Conservation (phyloP, 106 monocot genomes). For the Narthecium ossifragum region DNA sequence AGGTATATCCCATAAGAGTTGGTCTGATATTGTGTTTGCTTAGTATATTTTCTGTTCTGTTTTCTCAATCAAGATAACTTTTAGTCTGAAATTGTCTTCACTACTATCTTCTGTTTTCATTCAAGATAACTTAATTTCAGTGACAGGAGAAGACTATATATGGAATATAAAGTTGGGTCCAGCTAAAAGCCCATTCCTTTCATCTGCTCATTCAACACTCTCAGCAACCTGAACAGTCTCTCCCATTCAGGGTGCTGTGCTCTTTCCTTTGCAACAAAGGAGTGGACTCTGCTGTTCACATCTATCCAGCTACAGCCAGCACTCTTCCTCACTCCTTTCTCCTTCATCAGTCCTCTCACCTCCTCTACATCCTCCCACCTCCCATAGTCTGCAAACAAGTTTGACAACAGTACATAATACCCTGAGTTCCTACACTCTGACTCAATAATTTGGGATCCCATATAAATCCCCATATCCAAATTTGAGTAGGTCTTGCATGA, state of each 20-base stretch:
- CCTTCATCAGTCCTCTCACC: conserved; percentile 47
- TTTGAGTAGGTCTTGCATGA: conserved; percentile 42
- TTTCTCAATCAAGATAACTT: too few species aligned
- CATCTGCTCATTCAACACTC: conserved; percentile 31
- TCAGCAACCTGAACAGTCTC: conserved; percentile 15
- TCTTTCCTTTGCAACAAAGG: conserved; percentile 42
- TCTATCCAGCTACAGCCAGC: conserved; percentile 47
- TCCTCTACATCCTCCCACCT: conserved; percentile 56
- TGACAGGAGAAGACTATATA: too few species aligned
- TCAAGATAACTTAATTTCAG: too few species aligned
- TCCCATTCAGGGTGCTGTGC: conserved; percentile 31
- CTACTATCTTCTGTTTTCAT: too few species aligned
- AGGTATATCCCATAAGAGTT: too few species aligned
- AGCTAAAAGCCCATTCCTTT: conserved; percentile 11
- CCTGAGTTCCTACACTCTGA: conserved; percentile 31
- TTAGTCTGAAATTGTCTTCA: too few species aligned
- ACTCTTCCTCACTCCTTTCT: conserved; percentile 46
- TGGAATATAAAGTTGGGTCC: too few species aligned
- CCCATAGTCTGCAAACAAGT: conserved; percentile 41
- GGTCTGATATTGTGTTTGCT: too few species aligned
- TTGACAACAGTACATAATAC: conserved; percentile 49
- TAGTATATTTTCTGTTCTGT: too few species aligned
- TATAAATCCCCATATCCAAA: conserved; percentile 35
- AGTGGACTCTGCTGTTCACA: conserved; percentile 20
- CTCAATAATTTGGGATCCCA: conserved; percentile 27